Evolutionary conservation across 768 basidiomycete genomes (phyloP).

Genomic region (Hypholoma sublateritium): DNA sequence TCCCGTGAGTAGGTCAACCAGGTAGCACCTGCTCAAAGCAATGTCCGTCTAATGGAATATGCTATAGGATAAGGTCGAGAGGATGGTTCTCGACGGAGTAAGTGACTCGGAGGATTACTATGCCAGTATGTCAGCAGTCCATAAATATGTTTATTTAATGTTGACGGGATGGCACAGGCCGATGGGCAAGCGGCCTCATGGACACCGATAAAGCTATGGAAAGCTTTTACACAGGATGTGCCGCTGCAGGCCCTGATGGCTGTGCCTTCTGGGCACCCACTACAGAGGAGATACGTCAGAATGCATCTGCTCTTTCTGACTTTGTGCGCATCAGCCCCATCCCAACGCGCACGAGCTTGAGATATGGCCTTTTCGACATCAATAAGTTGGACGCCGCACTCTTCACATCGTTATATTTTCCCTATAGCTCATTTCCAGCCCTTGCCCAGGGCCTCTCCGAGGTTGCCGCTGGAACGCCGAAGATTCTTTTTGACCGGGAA

Average conservation of each 20-base stretch:
- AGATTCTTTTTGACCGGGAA: slow-evolving; percentile 21
- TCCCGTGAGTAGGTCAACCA: slow-evolving; percentile 21
- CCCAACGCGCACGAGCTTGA: slow-evolving; percentile 25
- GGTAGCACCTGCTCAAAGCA: background rate
- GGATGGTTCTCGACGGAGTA: slow-evolving; percentile 39
- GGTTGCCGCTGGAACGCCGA: slow-evolving; percentile 29
- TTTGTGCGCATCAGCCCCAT: slow-evolving; percentile 28
- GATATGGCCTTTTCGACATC: slow-evolving; percentile 38
- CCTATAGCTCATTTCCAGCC: slow-evolving; percentile 28
- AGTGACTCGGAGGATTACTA: slow-evolving; percentile 39
- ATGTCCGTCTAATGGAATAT: background rate
- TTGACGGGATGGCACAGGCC: slow-evolving; percentile 17
- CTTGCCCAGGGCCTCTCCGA: slow-evolving; percentile 35
- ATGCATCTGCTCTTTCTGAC: slow-evolving; percentile 31
- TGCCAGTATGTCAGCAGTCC: slow-evolving; percentile 21
- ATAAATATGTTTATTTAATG: background rate
- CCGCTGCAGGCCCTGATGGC: slow-evolving; percentile 29
- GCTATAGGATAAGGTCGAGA: slow-evolving; percentile 31
- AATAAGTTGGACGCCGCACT: slow-evolving; percentile 24
- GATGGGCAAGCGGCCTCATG: slow-evolving; percentile 32
- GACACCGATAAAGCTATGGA: slow-evolving; percentile 35
- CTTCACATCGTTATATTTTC: slow-evolving; percentile 33
- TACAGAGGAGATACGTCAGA: slow-evolving; percentile 28
- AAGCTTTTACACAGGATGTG: slow-evolving; percentile 34
- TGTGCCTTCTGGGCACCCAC: slow-evolving; percentile 38